These are phyloP conservation scores for Neofusicoccum kwambonambiense DNA, from an alignment of 2,329 filamentous ascomycete species.

Conservation along the genomic window DNA sequence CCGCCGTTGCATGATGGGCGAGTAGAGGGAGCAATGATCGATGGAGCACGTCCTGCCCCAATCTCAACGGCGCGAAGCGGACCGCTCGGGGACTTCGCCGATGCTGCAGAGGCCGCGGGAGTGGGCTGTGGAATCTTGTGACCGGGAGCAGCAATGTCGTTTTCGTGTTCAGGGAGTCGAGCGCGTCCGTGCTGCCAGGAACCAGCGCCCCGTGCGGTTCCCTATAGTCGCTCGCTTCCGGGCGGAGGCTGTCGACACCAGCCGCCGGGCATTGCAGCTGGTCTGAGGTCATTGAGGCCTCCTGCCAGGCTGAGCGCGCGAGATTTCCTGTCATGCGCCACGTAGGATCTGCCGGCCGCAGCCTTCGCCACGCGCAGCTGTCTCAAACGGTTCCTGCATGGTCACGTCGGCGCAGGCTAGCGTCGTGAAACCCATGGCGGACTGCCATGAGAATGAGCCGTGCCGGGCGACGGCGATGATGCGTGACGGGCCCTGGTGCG, in stretches of 20 bases:
- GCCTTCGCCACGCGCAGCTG: background rate
- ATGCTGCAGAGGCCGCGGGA: too few species aligned
- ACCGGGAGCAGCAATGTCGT: background rate
- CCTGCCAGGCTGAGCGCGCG: background rate
- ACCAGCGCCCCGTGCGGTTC: background rate
- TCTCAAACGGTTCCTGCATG: background rate
- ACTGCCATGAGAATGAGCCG: background rate
- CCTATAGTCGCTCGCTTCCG: slow-evolving; percentile 2
- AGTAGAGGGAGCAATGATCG: background rate
- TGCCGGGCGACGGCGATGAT: background rate
- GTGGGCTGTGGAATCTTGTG: background rate
- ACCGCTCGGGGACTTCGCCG: background rate
- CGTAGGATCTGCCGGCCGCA: background rate
- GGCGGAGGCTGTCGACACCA: background rate
- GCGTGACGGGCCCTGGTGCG: background rate
- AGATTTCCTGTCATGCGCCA: slow-evolving; percentile 12
- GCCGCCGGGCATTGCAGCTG: background rate
- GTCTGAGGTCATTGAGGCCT: background rate
- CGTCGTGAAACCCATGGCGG: background rate
- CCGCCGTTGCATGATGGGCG: background rate
- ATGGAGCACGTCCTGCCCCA: background rate
- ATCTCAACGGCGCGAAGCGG: background rate
- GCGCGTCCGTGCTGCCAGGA: background rate
- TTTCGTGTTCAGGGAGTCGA: slow-evolving; percentile 8
- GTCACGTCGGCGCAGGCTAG: background rate